phyloP scores from a whole-genome alignment of 495 filamentous ascomycete genomes.

The Cercophora scortea region DNA sequence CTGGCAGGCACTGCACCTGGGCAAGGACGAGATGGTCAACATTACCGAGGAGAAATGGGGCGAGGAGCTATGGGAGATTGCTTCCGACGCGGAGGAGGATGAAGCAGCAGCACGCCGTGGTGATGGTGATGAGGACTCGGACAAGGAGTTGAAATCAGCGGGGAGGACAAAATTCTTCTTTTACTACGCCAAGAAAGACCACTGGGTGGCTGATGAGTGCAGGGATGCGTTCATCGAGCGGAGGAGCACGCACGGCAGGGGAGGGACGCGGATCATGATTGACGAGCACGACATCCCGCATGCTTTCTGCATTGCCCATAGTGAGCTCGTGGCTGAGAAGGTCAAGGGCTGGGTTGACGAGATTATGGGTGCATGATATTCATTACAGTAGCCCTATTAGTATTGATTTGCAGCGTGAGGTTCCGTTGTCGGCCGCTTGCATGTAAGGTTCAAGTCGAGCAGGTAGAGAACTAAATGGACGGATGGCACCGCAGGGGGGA shows the following conservation, averaged over 20 bases:
- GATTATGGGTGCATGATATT: slow-evolving; percentile 26
- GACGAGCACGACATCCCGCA: slow-evolving; percentile 69
- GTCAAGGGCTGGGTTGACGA: slow-evolving; percentile 53
- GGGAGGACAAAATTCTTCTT: slow-evolving; percentile 50
- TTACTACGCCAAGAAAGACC: slow-evolving; percentile 69
- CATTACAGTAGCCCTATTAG: no score
- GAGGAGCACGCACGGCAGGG: slow-evolving; percentile 21
- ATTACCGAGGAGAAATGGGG: slow-evolving; percentile 76
- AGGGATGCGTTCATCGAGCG: slow-evolving; percentile 64
- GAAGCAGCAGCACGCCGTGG: slow-evolving; percentile 7
- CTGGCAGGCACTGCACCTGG: slow-evolving; percentile 57
- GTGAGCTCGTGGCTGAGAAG: slow-evolving; percentile 58
- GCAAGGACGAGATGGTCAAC: slow-evolving; percentile 60
- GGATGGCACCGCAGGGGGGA: no score
- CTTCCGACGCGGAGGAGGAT: slow-evolving; percentile 28
- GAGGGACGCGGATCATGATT: slow-evolving; percentile 61
- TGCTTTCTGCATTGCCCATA: slow-evolving; percentile 71
- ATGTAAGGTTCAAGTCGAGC: no score
- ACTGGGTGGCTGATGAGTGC: slow-evolving; percentile 74
- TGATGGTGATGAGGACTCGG: not conserved
- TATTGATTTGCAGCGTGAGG: no score
- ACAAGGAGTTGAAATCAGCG: not conserved
- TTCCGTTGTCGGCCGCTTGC: no score
- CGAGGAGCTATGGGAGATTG: slow-evolving; percentile 69
- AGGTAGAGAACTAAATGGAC: no score